Conservation (phyloP, 768 basidiomycete species). For the Rhizopogon sp. region DNA sequence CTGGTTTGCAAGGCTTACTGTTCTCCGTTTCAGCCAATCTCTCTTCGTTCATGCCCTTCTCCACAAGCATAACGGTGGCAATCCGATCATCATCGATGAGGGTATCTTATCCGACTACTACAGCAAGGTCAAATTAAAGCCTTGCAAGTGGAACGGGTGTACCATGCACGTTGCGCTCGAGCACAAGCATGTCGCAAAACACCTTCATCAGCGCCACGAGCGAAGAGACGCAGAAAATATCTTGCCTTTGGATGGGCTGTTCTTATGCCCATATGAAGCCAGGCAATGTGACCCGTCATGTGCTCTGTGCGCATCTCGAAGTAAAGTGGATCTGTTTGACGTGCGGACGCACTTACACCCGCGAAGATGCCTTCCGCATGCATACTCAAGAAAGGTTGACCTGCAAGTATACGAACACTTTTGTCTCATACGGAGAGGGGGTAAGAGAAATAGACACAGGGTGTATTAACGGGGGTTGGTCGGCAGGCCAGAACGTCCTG, state of each 20-base stretch:
- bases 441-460: too few species aligned
- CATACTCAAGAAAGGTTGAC: background rate
- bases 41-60: background rate
- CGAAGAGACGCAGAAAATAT: background rate
- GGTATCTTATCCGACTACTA: background rate
- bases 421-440: too few species aligned
- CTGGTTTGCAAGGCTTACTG: background rate
- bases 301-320: background rate
- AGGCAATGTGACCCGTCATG: background rate
- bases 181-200: background rate
- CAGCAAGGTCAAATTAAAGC: background rate
- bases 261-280: background rate
- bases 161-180: background rate
- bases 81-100: background rate
- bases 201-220: background rate
- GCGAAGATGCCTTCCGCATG: background rate
- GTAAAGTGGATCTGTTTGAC: background rate
- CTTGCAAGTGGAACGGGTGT: background rate
- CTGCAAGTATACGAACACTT: too few species aligned
- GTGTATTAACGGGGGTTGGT: too few species aligned
- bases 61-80: background rate
- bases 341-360: background rate
- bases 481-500: too few species aligned
- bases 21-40: background rate
- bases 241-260: background rate